Conservation (phyloP, 208 protist genomes). For the Acanthamoeba healyi region DNA sequence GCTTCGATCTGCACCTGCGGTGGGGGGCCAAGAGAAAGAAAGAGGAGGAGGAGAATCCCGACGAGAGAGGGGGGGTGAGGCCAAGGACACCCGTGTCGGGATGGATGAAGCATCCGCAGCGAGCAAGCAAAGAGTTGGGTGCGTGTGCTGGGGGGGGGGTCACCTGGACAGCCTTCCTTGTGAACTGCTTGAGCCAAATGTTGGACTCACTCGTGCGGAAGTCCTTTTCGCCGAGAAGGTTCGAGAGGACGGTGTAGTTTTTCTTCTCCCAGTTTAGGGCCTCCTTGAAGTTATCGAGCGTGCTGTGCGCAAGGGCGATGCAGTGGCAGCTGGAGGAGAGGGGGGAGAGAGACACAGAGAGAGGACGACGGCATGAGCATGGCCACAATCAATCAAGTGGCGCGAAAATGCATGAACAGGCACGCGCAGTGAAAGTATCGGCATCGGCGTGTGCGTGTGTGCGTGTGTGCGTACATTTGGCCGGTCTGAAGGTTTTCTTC, state of each 20-base stretch:
- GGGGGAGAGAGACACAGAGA: too few species aligned
- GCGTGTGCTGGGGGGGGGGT: background rate
- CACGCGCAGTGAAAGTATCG: too few species aligned
- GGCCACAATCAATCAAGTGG: too few species aligned
- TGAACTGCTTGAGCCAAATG: slow-evolving; percentile 70
- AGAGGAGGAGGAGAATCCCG: background rate
- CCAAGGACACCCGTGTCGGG: too few species aligned
- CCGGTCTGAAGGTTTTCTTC: slow-evolving; percentile 44
- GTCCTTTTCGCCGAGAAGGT: slow-evolving; percentile 67
- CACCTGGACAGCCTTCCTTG: slow-evolving; percentile 49
- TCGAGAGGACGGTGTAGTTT: slow-evolving; percentile 66
- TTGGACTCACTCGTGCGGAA: slow-evolving; percentile 75
- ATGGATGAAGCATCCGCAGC: too few species aligned
- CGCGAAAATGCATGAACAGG: too few species aligned
- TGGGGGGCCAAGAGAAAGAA: background rate
- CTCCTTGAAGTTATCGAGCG: slow-evolving; percentile 56
- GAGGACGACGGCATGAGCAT: too few species aligned
- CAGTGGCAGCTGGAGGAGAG: slow-evolving; percentile 46
- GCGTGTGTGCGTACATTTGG: slow-evolving; percentile 68
- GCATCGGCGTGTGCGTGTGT: too few species aligned
- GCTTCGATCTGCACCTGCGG: slow-evolving; percentile 67
- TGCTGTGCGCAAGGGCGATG: slow-evolving; percentile 50
- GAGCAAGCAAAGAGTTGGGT: too few species aligned
- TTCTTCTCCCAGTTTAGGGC: slow-evolving; percentile 73
- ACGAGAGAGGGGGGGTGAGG: background rate